Conservation (phyloP, 257 asterid species). For the Scutellaria galericulata region DNA sequence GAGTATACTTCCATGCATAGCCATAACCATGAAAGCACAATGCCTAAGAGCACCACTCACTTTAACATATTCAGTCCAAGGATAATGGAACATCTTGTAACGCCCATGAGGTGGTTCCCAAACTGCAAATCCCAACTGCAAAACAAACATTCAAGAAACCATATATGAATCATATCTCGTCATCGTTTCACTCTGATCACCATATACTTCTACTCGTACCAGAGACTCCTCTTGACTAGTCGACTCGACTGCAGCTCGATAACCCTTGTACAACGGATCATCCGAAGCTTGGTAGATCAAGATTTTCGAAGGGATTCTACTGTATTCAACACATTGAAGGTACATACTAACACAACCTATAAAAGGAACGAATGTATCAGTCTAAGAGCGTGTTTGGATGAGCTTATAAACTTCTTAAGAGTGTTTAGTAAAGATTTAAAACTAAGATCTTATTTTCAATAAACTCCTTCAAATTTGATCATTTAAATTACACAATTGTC, state of each 20-base stretch:
- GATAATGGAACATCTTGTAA: constrained; percentile 85
- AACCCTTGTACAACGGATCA: constrained; percentile 90
- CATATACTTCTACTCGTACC: constrained; percentile 43
- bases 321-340: constrained; percentile 63
- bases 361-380: constrained; percentile 28
- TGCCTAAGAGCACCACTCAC: constrained; percentile 94
- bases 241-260: constrained; percentile 81
- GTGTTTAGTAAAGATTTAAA: too few relatives aligned
- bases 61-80: constrained; percentile 86
- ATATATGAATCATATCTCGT: too few relatives aligned
- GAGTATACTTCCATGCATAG: constrained; percentile 94
- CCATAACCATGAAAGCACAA: constrained; percentile 98
- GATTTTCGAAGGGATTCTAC: constrained; percentile 86
- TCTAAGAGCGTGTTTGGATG: background rate
- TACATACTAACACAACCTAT: constrained; percentile 69
- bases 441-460: too few relatives aligned
- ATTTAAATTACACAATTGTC: too few relatives aligned
- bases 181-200: background rate
- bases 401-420: too few relatives aligned
- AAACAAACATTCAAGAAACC: background rate
- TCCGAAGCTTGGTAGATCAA: constrained; percentile 86
- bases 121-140: constrained; percentile 76
- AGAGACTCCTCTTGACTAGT: constrained; percentile 92
- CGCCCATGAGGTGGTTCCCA: constrained; percentile 99
- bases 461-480: too few relatives aligned